Conservation (phyloP, 75 land plant species). For the Pseudotsuga menziesii region DNA sequence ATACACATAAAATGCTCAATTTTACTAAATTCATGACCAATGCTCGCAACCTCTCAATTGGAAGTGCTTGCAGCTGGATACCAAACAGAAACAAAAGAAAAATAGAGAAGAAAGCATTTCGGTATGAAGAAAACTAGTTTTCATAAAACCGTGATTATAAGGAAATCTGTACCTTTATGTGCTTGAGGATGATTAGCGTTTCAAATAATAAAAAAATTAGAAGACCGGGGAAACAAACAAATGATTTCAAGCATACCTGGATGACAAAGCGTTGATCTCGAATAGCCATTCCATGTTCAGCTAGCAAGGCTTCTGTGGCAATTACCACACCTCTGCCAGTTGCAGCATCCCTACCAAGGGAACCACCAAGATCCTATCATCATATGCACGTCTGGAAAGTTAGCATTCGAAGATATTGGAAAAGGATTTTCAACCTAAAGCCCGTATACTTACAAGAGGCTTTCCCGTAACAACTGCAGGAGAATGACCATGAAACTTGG, state of each 20-base stretch:
- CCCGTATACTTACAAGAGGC: slow-evolving; percentile 65
- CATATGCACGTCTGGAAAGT: neutral
- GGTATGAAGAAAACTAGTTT: neutral
- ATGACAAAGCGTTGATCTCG: slow-evolving; percentile 49
- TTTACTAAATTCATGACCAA: no score
- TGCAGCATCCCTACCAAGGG: slow-evolving; percentile 86
- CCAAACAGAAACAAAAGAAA: neutral
- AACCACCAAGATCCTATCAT: slow-evolving; percentile 77
- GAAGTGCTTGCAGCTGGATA: no score
- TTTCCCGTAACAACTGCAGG: slow-evolving; percentile 97
- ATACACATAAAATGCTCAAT: no score
- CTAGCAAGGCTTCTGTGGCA: slow-evolving; percentile 67
- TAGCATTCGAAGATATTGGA: neutral
- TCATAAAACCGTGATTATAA: neutral
- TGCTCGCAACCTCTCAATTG: no score
- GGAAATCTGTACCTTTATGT: neutral
- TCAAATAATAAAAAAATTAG: neutral
- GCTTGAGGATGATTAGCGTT: neutral
- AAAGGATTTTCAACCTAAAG: neutral
- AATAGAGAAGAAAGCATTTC: neutral
- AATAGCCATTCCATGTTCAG: slow-evolving; percentile 61
- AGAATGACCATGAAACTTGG: slow-evolving; percentile 93
- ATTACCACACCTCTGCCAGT: slow-evolving; percentile 78
- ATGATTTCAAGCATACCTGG: slow-evolving; percentile 36
- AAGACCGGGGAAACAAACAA: neutral